Evolutionary conservation across 495 filamentous ascomycete genomes (phyloP).

Genomic region (Parathielavia hyrcaniae): DNA sequence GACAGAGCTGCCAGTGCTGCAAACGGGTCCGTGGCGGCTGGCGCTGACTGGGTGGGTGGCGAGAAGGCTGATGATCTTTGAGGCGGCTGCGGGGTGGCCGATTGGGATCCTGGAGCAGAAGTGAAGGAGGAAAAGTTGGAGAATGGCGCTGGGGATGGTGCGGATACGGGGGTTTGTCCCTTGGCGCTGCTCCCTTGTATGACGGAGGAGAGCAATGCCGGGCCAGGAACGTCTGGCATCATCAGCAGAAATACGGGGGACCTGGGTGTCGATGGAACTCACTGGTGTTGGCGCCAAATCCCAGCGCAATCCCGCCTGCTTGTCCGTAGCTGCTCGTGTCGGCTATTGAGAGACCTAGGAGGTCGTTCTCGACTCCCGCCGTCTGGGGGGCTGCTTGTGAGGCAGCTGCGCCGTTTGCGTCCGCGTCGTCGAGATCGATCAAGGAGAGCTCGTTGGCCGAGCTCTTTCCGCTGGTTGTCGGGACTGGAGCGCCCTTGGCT

Average conservation of each 20-base stretch:
- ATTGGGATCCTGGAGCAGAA: constrained; percentile 39
- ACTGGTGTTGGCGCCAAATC: constrained; percentile 66
- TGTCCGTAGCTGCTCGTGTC: constrained; percentile 53
- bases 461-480: constrained; percentile 58
- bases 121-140: constrained; percentile 56
- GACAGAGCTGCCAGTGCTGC: constrained; percentile 58
- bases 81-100: constrained; percentile 45
- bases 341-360: constrained; percentile 48
- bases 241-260: not conserved
- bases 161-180: constrained; percentile 35
- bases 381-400: constrained; percentile 23
- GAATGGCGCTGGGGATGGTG: constrained; percentile 44
- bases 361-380: constrained; percentile 47
- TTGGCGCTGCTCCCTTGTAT: constrained; percentile 52
- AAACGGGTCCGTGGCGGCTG: constrained; percentile 58
- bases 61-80: constrained; percentile 34
- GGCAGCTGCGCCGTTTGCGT: constrained; percentile 48
- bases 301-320: constrained; percentile 79
- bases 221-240: constrained; percentile 51
- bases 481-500: constrained; percentile 70
- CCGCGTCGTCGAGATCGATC: constrained; percentile 80
- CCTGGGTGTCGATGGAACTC: constrained; percentile 15
- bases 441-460: constrained; percentile 81
- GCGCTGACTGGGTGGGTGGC: constrained; percentile 36
- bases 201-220: constrained; percentile 58